Conservation (phyloP, 371 early-diverging fungal genomes). For the Nematocida sp. region DNA sequence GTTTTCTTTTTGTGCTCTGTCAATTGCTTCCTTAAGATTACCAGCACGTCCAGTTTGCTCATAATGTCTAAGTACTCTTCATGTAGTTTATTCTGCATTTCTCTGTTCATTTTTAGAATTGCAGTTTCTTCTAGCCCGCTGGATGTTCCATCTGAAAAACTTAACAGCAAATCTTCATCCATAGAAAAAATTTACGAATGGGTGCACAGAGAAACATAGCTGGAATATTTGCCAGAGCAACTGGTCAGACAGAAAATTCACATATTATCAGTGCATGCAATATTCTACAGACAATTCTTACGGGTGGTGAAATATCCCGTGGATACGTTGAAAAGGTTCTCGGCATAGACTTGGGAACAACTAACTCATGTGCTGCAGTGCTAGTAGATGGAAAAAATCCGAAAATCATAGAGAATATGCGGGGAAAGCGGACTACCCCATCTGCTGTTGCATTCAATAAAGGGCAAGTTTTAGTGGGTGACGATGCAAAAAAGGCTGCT, state of each 20-base stretch:
- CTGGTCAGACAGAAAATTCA: not conserved
- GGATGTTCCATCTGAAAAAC: slow-evolving; percentile 15
- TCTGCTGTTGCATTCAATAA: slow-evolving; percentile 79
- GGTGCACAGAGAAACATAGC: slow-evolving; percentile 13
- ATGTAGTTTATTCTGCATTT: slow-evolving; percentile 25
- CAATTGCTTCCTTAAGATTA: slow-evolving; percentile 30
- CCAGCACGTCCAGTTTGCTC: slow-evolving; percentile 37
- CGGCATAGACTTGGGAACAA: slow-evolving; percentile 98
- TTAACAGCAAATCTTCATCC: slow-evolving; percentile 34
- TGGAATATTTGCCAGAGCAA: not conserved
- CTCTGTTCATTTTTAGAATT: slow-evolving; percentile 24
- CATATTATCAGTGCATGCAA: not conserved
- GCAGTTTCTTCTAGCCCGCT: not conserved
- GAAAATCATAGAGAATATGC: slow-evolving; percentile 87
- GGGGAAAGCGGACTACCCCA: slow-evolving; percentile 91
- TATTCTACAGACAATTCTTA: slow-evolving; percentile 12
- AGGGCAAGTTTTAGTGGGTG: slow-evolving; percentile 77
- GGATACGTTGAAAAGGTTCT: slow-evolving; percentile 71
- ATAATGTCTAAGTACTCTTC: slow-evolving; percentile 53
- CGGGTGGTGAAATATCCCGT: slow-evolving; percentile 7
- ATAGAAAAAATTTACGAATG: slow-evolving; percentile 38
- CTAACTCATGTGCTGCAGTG: slow-evolving; percentile 93
- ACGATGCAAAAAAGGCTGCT: slow-evolving; percentile 83
- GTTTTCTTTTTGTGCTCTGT: slow-evolving; percentile 11
- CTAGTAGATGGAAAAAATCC: slow-evolving; percentile 87